Base-by-base conservation (phyloP, 106 monocot species). In the Narthecium ossifragum region DNA sequence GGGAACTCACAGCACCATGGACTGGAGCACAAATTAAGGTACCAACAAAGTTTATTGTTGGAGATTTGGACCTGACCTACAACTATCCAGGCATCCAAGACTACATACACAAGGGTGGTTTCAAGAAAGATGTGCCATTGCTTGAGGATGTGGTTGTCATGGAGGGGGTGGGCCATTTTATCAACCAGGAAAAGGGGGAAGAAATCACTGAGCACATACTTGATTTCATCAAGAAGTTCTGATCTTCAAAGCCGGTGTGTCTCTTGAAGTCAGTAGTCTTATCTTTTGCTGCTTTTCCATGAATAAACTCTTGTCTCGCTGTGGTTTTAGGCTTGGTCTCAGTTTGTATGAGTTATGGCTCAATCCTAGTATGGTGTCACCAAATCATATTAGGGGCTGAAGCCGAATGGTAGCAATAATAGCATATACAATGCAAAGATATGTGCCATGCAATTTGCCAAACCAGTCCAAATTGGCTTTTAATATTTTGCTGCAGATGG, bases 41-140 rank as follows among this genome's bases (percentile, higher is more conserved):
- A 25, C 65, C 65, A 0, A 23, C 40, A 1, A 65, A 52, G 45
- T 66, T 66, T 11, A 43, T 66, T 20, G 46, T 56, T 0, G 66
- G 66, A 10, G 66, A 66, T 25, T 22, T 43, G 2, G 66, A 66
- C 13, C 8, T 66, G 9, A 34, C 56, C 5, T 66, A 56, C 10
- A 28, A 62, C 15, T 31, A 29, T 21, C 47, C 47, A 0, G 31
- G 47, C 17, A 31, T 48, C 2, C 55, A 56, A 21, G 55, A 56
- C 4, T 66, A 66, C 55, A 66, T 66, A 9, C 66, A 66, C 55
- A 55, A 57, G 1, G 66, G 66, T 6, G 66, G 45, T 2, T 66
- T 66, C 46, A 66, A 56, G 31, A 32, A 39, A 6, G 24, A 46
- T 24, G 66, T 56, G 31, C 66, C 56, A 12, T 22, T 66, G 13